A percentile compares a stretch with the other conserved stretches of the same genome.
Evolutionary conservation across 2,329 filamentous ascomycete genomes (phyloP).

Genomic region (Ceratocystis diversiconidia): DNA sequence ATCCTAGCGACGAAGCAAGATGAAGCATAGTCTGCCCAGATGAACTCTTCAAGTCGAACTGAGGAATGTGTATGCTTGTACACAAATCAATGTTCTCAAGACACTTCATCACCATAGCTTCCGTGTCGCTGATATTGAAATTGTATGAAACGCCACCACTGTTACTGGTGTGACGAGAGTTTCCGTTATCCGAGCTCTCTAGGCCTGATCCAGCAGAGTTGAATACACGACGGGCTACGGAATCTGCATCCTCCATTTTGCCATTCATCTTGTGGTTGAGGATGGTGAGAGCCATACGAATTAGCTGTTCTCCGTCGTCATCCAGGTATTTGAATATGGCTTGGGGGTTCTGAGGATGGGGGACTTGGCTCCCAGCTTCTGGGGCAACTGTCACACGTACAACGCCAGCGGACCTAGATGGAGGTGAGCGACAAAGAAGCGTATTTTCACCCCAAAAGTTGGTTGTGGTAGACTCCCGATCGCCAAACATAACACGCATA

Average conservation of each 20-base stretch:
- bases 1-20: constrained; percentile 59
- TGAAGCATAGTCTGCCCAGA: constrained; percentile 74
- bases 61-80: constrained; percentile 52
- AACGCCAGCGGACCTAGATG: constrained; percentile 49
- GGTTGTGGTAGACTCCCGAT: constrained; percentile 49
- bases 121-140: constrained; percentile 37
- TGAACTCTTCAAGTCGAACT: constrained; percentile 48
- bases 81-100: constrained; percentile 69
- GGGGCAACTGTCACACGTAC: constrained; percentile 49
- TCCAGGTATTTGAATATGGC: constrained; percentile 59
- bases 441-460: constrained; percentile 69
- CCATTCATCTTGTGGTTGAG: constrained; percentile 51
- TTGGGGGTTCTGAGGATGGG: constrained; percentile 28
- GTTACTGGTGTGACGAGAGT: constrained; percentile 26
- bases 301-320: constrained; percentile 53
- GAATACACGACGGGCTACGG: constrained; percentile 48
- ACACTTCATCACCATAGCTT: constrained; percentile 55
- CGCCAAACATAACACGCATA: constrained; percentile 74
- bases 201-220: constrained; percentile 28
- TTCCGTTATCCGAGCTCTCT: constrained; percentile 15
- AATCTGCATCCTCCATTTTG: constrained; percentile 45
- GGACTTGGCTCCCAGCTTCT: constrained; percentile 18
- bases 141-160: constrained; percentile 33
- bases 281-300: constrained; percentile 52
- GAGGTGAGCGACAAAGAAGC: constrained; percentile 66